Percentiles rank a stretch among this genome's conserved stretches.
Evolutionary conservation across 371 early-diverging fungal species (phyloP).

Genomic region (Mucor racemosus): DNA sequence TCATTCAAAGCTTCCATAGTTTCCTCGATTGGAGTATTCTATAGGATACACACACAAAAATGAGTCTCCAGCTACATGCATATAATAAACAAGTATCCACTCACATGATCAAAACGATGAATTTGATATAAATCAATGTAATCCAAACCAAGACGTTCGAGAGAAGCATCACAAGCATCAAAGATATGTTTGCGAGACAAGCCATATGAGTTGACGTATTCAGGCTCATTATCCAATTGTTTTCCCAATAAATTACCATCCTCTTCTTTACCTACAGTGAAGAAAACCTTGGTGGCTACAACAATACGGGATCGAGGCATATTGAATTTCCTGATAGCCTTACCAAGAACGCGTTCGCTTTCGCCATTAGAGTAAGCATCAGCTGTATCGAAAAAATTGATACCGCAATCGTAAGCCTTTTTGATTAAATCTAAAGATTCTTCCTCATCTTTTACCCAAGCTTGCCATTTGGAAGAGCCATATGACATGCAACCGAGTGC

Average conservation of each 20-base stretch:
- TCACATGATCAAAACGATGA: slow-evolving; percentile 39
- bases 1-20: slow-evolving; percentile 59
- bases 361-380: slow-evolving; percentile 51
- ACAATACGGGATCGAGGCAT: slow-evolving; percentile 49
- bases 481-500: slow-evolving; percentile 45
- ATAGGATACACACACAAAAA: background rate
- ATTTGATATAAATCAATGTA: slow-evolving; percentile 69
- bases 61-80: background rate
- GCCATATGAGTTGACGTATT: slow-evolving; percentile 38
- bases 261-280: slow-evolving; percentile 17
- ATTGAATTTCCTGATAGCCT: slow-evolving; percentile 45
- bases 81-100: background rate
- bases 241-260: background rate
- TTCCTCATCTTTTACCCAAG: slow-evolving; percentile 37
- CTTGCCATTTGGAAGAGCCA: slow-evolving; percentile 24
- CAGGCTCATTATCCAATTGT: slow-evolving; percentile 2
- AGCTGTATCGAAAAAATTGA: slow-evolving; percentile 43
- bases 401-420: slow-evolving; percentile 50
- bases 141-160: slow-evolving; percentile 52
- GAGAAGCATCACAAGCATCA: slow-evolving; percentile 52
- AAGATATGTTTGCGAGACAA: slow-evolving; percentile 56
- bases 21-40: slow-evolving; percentile 48
- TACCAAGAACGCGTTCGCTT: slow-evolving; percentile 47
- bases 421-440: slow-evolving; percentile 43
- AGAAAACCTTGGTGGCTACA: slow-evolving; percentile 49